phyloP scores from a whole-genome alignment of 176 grass and related monocot species.

The Eleusine coracana region DNA sequence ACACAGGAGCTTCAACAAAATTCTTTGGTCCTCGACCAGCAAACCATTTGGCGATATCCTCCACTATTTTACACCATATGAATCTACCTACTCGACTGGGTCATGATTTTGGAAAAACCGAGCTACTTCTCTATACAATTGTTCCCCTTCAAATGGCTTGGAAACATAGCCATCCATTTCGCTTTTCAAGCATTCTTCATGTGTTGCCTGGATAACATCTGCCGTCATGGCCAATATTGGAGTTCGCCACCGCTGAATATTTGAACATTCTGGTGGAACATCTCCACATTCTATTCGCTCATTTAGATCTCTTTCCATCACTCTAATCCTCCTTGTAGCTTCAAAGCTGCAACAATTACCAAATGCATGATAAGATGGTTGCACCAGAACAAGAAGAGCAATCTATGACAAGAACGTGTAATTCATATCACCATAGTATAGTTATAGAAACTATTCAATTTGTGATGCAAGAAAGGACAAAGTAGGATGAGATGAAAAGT shows the following conservation, averaged over 20 bases:
- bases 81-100: slow-evolving; percentile 66
- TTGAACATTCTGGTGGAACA: slow-evolving; percentile 45
- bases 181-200: slow-evolving; percentile 79
- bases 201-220: slow-evolving; percentile 97
- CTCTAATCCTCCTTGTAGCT: slow-evolving; percentile 84
- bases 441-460: neutral
- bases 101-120: slow-evolving; percentile 75
- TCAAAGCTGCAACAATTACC: slow-evolving; percentile 70
- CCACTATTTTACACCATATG: slow-evolving; percentile 56
- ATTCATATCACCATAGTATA: slow-evolving; percentile 7
- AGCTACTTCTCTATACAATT: slow-evolving; percentile 96
- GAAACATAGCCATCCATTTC: slow-evolving; percentile 99
- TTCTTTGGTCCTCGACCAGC: slow-evolving; percentile 12
- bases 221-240: slow-evolving; percentile 99
- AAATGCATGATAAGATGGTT: slow-evolving; percentile 3
- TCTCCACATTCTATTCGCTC: slow-evolving; percentile 66
- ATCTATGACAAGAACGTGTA: neutral
- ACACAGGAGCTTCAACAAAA: slow-evolving; percentile 29
- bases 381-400: neutral
- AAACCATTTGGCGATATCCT: slow-evolving; percentile 48
- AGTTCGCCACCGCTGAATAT: slow-evolving; percentile 65
- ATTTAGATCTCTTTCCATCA: slow-evolving; percentile 83
- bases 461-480: neutral
- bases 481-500: neutral
- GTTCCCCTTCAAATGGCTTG: slow-evolving; percentile 98